Evolutionary conservation across 805 yeast species (phyloP).

Genomic region (Yueomyces sp.): DNA sequence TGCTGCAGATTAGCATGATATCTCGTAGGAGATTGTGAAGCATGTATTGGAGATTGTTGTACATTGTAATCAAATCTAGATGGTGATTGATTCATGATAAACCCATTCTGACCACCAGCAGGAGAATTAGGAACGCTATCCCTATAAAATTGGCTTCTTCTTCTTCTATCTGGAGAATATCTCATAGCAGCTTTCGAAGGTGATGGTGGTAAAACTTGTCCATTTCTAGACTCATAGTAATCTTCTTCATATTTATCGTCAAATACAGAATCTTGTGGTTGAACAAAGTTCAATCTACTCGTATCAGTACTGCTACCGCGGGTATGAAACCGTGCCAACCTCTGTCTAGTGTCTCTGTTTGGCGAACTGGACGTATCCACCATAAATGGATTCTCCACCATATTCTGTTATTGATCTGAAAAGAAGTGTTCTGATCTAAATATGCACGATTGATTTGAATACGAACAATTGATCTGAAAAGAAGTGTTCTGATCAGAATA

Average conservation of each 20-base stretch:
- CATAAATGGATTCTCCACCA: conserved; percentile 25
- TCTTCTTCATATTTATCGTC: conserved; percentile 7
- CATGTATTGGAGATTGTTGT: too few relatives aligned
- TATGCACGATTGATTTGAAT: too few relatives aligned
- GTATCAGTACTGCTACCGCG: conserved; percentile 8
- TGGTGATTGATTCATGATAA: conserved; percentile 17
- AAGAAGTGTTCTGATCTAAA: too few relatives aligned
- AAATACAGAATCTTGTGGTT: conserved; percentile 2
- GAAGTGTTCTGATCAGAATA: too few relatives aligned
- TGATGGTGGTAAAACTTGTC: conserved; percentile 25
- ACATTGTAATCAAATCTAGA: too few relatives aligned
- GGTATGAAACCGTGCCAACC: conserved; percentile 17
- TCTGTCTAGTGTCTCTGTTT: conserved; percentile 15
- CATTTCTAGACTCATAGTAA: conserved; percentile 15
- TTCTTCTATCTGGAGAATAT: conserved; percentile 28
- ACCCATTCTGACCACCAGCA: conserved; percentile 20
- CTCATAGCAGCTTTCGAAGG: conserved; percentile 29
- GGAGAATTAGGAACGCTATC: conserved; percentile 22
- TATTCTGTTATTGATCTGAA: conserved; percentile 1
- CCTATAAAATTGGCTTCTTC: conserved; percentile 18
- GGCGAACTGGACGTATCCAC: conserved; percentile 21
- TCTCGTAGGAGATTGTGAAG: conserved; percentile 21
- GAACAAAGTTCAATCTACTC: conserved; percentile 1
- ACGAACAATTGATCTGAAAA: too few relatives aligned
- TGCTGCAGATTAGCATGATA: conserved; percentile 56